Base-by-base conservation (phyloP, 163 green algal genomes). In the Volvox carteri region DNA sequence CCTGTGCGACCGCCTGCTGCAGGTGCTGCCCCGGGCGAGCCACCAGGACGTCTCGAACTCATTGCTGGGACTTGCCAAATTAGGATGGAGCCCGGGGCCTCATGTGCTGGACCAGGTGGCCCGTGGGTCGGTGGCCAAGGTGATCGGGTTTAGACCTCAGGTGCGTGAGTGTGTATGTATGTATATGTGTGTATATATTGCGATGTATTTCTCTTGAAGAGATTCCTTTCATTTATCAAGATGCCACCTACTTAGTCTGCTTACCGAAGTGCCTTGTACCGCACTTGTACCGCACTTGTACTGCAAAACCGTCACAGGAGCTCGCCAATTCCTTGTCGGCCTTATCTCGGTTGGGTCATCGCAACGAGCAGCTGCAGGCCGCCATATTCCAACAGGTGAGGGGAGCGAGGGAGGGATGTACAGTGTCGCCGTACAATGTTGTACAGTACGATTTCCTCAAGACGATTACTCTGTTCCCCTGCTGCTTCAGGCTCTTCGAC, bases 261-360 rank as follows among this genome's bases (percentile, higher is more conserved):
- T 28, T 30, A 35, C 60, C 35, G 23, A 39, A 23, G 60, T 30
- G 50, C 50, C 28, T 11, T 30, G 28, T 65, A 28, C 25, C 25
- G 54, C 4, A 65, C 5, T 4, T 65, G 54, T 65, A 11, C 8
- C 54, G 54, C 28, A 23, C 6, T 8, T 65, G 54, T 11, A 23
- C 28, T 65, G 6, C 7, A 23, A 39, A 12, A 33, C 37, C 25
- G 60, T 37, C 84, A 21, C 84, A 92, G 83, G 86, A 78, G 6
- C 75, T 93, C 2, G 41, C 90, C 41, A 93, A 93, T 86, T 92
- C 87, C 33, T 35, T 90, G 28, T 93, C 86, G 90, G 37, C 90
- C 19, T 48, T 92, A 12, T 23, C 60, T 39, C 23, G 28, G 4
- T 28, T 72, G 25, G 28, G 28, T 7, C 60, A 72, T 7, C n/a